A percentile compares a stretch with the other conserved stretches of the same genome.
Conservation (phyloP, 768 basidiomycete species). For the Mycena venus region DNA sequence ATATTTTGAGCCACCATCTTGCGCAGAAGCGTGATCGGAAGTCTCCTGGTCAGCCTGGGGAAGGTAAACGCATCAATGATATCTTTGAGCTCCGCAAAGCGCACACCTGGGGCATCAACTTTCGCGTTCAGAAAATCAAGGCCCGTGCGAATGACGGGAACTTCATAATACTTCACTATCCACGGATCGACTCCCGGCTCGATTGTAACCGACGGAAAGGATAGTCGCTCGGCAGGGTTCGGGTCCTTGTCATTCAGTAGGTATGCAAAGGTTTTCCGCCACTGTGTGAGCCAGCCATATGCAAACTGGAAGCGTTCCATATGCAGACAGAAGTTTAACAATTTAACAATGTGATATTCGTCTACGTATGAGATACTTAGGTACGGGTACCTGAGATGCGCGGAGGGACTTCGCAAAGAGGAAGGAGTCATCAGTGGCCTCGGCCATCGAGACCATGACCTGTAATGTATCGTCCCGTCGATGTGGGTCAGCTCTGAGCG, state of each 20-base stretch:
- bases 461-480: not conserved
- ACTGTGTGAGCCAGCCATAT: slow-evolving; percentile 26
- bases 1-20: slow-evolving; percentile 9
- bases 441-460: not conserved
- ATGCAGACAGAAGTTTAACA: not conserved
- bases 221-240: not conserved
- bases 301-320: slow-evolving; percentile 22
- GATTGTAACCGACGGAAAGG: not conserved
- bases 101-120: slow-evolving; percentile 8
- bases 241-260: not conserved
- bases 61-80: slow-evolving; percentile 18
- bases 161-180: not conserved
- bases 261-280: slow-evolving; percentile 1
- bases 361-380: no score
- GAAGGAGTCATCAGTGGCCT: slow-evolving; percentile 3
- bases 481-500: slow-evolving; percentile 28
- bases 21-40: slow-evolving; percentile 21
- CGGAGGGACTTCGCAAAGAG: slow-evolving; percentile 3
- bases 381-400: not conserved
- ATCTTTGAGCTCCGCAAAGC: not conserved
- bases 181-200: slow-evolving; percentile 5
- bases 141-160: not conserved
- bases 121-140: slow-evolving; percentile 16
- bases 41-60: not conserved
- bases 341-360: no score